Conservation (phyloP, 78 protist genomes). For the Cavenderia fasciculata region DNA sequence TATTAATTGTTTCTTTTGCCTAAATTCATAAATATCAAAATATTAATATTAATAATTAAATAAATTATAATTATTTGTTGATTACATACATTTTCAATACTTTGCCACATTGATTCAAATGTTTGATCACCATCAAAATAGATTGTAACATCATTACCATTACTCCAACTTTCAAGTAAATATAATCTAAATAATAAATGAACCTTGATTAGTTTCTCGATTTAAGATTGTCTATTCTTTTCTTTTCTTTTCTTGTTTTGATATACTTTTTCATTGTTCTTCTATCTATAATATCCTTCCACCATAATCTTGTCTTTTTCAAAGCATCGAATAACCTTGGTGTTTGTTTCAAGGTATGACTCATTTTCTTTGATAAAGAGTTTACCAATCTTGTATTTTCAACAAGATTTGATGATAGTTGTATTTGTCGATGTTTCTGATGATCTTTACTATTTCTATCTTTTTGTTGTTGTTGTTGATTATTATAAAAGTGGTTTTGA, state of each 20-base stretch:
- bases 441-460: too few relatives aligned
- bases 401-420: too few relatives aligned
- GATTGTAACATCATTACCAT: conserved; percentile 45
- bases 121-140: conserved; percentile 67
- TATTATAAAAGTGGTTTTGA: too few relatives aligned
- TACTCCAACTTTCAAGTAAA: neutral
- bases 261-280: neutral
- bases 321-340: conserved; percentile 2
- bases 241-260: neutral
- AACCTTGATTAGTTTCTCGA: neutral
- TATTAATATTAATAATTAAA: too few relatives aligned
- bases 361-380: too few relatives aligned
- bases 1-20: conserved; percentile 59
- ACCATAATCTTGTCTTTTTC: conserved; percentile 21
- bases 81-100: conserved; percentile 36
- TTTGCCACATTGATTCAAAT: conserved; percentile 59
- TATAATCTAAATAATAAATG: neutral
- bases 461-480: too few relatives aligned
- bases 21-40: too few relatives aligned
- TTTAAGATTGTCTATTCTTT: neutral
- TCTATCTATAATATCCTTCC: conserved; percentile 5
- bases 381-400: too few relatives aligned
- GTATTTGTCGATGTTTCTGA: too few relatives aligned
- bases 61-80: too few relatives aligned
- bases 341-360: neutral